These are phyloP conservation scores for Aegilops umbellulata DNA, from an alignment of 176 grass and related monocot species.

Conservation along the genomic window DNA sequence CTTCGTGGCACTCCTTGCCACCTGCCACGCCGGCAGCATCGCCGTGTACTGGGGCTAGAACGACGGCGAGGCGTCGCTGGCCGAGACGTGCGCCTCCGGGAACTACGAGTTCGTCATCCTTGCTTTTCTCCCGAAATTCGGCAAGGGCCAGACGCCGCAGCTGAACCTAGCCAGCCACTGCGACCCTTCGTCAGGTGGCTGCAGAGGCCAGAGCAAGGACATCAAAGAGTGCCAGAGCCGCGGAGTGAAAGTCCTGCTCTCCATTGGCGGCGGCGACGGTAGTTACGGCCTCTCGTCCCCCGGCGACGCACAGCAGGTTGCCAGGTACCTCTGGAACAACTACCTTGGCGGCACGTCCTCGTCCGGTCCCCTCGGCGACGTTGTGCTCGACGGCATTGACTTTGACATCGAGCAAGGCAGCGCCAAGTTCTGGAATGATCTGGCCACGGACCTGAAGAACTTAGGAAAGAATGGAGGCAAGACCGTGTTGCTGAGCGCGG, in stretches of 20 bases:
- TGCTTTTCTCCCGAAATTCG: conserved; percentile 56
- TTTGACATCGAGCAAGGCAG: conserved; percentile 66
- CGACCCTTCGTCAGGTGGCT: conserved; percentile 39
- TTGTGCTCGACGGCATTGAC: conserved; percentile 62
- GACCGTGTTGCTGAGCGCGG: conserved; percentile 54
- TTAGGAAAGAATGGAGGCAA: conserved; percentile 33
- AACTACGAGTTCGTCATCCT: conserved; percentile 59
- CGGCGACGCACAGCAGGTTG: conserved; percentile 35
- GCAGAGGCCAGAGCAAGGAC: conserved; percentile 48
- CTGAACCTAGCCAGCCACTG: conserved; percentile 52
- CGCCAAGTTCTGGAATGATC: conserved; percentile 39
- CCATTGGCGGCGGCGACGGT: conserved; percentile 52
- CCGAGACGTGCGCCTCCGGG: conserved; percentile 34
- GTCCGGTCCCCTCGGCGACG: conserved; percentile 46
- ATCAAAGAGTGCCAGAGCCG: conserved; percentile 39
- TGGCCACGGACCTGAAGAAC: conserved; percentile 44
- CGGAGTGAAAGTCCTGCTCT: conserved; percentile 71
- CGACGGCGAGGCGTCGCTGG: conserved; percentile 39
- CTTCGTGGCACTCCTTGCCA: neutral
- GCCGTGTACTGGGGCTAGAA: conserved; percentile 65
- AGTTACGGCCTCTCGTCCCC: conserved; percentile 53
- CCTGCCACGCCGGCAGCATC: conserved; percentile 46
- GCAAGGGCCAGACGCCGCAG: conserved; percentile 55
- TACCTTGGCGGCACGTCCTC: conserved; percentile 49
- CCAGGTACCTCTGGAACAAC: conserved; percentile 67